Percentiles rank a stretch among this genome's conserved stretches.
These are phyloP conservation scores for Gliomastix tumulicola DNA, from an alignment of 2,329 filamentous ascomycete species.

Conservation along the genomic window DNA sequence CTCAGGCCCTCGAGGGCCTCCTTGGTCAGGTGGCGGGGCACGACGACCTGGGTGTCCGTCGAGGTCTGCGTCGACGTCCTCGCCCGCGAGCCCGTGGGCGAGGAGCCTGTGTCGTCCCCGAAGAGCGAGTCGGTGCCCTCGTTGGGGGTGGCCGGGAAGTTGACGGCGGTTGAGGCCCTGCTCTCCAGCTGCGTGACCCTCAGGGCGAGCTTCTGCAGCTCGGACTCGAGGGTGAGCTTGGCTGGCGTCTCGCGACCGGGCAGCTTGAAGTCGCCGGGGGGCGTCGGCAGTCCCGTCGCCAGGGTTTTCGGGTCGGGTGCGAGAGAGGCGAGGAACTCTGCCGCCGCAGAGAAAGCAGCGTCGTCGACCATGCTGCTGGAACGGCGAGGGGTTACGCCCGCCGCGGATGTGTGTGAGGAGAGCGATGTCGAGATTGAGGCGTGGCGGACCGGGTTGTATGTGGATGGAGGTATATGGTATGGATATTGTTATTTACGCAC, in stretches of 20 bases:
- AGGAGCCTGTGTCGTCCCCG: slow-evolving; percentile 45
- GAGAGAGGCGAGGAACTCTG: slow-evolving; percentile 46
- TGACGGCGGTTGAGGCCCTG: slow-evolving; percentile 56
- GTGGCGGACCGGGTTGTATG: too few species aligned
- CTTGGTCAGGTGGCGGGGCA: slow-evolving; percentile 56
- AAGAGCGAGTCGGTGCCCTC: slow-evolving; percentile 63
- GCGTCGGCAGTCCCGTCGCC: slow-evolving; percentile 28
- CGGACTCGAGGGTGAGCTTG: slow-evolving; percentile 74
- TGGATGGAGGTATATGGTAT: too few species aligned
- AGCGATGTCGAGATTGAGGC: too few species aligned
- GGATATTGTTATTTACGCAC: too few species aligned
- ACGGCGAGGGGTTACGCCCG: too few species aligned
- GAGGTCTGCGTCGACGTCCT: slow-evolving; percentile 30
- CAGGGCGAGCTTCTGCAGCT: slow-evolving; percentile 70
- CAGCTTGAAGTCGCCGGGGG: slow-evolving; percentile 53
- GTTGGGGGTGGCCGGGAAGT: slow-evolving; percentile 75
- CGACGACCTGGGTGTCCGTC: slow-evolving; percentile 24
- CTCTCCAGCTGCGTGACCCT: slow-evolving; percentile 79
- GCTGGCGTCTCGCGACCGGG: slow-evolving; percentile 70
- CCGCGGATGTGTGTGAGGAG: too few species aligned
- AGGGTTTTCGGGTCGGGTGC: slow-evolving; percentile 34
- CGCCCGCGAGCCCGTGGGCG: slow-evolving; percentile 32
- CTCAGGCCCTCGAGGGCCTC: slow-evolving; percentile 80
- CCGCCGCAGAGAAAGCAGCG: slow-evolving; percentile 44
- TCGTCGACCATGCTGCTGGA: slow-evolving; percentile 48